Evolutionary conservation across 2,329 filamentous ascomycete genomes (phyloP).

Genomic region (Colletotrichum higginsianum): DNA sequence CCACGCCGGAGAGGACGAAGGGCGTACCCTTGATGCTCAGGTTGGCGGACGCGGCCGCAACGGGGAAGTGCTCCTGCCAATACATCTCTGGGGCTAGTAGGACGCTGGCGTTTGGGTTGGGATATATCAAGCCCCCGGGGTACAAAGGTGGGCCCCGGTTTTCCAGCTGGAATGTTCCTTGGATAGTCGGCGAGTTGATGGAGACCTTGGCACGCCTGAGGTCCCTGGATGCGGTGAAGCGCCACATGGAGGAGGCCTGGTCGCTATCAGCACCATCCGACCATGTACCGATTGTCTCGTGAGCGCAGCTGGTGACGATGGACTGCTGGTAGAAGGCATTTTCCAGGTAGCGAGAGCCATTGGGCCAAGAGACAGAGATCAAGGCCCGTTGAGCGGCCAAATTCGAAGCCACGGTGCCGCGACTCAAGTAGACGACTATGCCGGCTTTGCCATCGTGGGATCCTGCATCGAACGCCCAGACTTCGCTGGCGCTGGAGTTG

Average conservation of each 20-base stretch:
- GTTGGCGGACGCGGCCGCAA: constrained; percentile 40
- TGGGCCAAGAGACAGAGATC: constrained; percentile 16
- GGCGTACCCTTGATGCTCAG: constrained; percentile 42
- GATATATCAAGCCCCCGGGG: constrained; percentile 42
- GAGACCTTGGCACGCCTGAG: constrained; percentile 38
- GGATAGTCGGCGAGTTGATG: constrained; percentile 43
- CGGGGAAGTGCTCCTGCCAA: constrained; percentile 43
- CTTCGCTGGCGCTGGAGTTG: constrained; percentile 9
- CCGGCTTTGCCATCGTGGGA: constrained; percentile 11
- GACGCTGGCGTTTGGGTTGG: constrained; percentile 32
- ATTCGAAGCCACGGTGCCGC: constrained; percentile 16
- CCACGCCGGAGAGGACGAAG: constrained; percentile 39
- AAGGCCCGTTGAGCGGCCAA: constrained; percentile 11
- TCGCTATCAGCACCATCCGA: background rate
- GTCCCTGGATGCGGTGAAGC: constrained; percentile 37
- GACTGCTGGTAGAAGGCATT: background rate
- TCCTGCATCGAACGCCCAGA: constrained; percentile 14
- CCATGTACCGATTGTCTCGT: constrained; percentile 5
- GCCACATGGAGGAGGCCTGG: background rate
- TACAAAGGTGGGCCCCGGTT: constrained; percentile 40
- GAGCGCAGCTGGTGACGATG: background rate
- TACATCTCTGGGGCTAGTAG: constrained; percentile 39
- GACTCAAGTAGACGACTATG: constrained; percentile 12
- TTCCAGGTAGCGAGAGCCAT: constrained; percentile 19
- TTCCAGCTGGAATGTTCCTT: constrained; percentile 42